These are phyloP conservation scores for Brassica incana DNA, from an alignment of 345 rosid species.

Conservation along the genomic window DNA sequence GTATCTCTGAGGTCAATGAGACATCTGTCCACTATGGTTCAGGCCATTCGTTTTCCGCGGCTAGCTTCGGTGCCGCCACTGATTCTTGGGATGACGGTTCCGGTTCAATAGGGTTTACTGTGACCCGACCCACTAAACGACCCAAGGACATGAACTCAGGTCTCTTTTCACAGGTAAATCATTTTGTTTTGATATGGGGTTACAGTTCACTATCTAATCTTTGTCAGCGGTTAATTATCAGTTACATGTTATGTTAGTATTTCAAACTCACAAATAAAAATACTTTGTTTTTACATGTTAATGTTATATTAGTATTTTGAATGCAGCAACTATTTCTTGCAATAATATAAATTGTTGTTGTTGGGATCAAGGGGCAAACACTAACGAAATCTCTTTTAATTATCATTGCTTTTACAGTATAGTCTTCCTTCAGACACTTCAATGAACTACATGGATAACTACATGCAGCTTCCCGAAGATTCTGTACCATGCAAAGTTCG, in stretches of 20 bases:
- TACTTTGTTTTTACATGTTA: not conserved
- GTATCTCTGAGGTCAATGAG: constrained; percentile 83
- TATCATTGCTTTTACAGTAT: constrained; percentile 34
- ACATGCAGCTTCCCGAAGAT: constrained; percentile 48
- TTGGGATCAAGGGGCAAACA: not conserved
- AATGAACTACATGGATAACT: constrained; percentile 44
- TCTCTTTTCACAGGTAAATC: constrained; percentile 45
- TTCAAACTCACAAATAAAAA: not conserved
- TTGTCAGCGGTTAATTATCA: not conserved
- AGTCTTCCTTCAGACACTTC: constrained; percentile 42
- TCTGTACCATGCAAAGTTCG: constrained; percentile 79
- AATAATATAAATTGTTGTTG: not conserved
- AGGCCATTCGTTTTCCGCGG: constrained; percentile 34
- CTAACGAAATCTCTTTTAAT: not conserved
- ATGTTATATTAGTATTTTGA: not conserved
- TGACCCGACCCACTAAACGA: constrained; percentile 48
- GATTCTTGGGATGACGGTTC: constrained; percentile 76
- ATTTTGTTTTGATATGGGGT: not conserved
- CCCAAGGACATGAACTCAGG: constrained; percentile 50
- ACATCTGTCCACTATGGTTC: constrained; percentile 38
- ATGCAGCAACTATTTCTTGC: not conserved
- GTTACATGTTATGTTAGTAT: not conserved
- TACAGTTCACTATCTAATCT: not conserved
- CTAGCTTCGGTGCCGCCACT: constrained; percentile 49
- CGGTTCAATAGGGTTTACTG: constrained; percentile 41